Evolutionary conservation across 805 yeast species (phyloP), one percentile per base, ranked within the genome.

Genomic region (Candida nitratophila): DNA sequence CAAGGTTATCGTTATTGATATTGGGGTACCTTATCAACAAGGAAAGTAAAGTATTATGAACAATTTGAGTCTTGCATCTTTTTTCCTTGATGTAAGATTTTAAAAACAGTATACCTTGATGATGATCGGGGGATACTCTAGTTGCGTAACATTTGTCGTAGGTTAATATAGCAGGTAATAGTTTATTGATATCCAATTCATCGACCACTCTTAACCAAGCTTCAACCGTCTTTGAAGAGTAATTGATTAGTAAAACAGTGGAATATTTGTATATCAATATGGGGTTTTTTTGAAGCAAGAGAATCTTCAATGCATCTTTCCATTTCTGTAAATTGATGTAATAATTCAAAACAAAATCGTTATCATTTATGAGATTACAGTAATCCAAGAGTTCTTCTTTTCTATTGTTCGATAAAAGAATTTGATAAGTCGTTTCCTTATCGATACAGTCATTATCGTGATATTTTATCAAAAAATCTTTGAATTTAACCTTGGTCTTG

Each of bases 151-250:
- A 54, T 34, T 79, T 74, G 53, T 81, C 80, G 61, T 84, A 88
- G 0, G 81, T 73, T 47, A 89, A 60, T 12, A 91, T 66, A 0
- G 96, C 81, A 2, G 96, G 95, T 2, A 93, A 61, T 20, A 93
- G 67, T 47, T 72, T 77, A 14, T 74, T 72, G 40, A 83, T 81
- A 46, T 85, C 77, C 3, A 91, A 50, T 8, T 57, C 54, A 22
- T 63, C 64, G 0, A 70, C 54, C 37, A 81, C 59, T 41, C 80
- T 73, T 55, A 86, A 73, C 97, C 97, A 93, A 0, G 86, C 71
- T 42, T 82, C 83, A 2, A 86, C 78, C 0, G 96, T 87, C 12
- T 71, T 73, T 26, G 66, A 68, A 0, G 99, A 90, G 14, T 74
- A 64, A 52, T 86, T 85, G 2, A 79, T 68, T 42, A 93, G 59